These are phyloP conservation scores for Miscanthus lutarioriparius DNA, from an alignment of 176 grass and related monocot genomes.

Conservation along the genomic window DNA sequence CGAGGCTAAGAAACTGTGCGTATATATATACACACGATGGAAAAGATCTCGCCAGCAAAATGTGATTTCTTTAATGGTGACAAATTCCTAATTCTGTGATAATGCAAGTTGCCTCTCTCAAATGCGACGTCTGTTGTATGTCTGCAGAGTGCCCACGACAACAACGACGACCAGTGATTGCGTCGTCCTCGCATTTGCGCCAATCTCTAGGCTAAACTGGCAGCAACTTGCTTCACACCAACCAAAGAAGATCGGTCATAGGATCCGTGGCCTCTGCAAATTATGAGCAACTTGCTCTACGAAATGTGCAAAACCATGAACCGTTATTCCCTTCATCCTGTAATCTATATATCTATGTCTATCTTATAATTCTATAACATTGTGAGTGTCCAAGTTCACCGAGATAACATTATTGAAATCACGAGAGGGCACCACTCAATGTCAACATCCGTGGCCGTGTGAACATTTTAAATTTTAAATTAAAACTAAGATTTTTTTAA, in stretches of 20 bases:
- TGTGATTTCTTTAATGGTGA: background rate
- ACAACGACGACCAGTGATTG: background rate
- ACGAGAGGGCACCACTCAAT: too few relatives aligned
- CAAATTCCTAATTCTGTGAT: background rate
- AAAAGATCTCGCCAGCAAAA: too few relatives aligned
- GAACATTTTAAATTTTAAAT: too few relatives aligned
- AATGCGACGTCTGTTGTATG: constrained; percentile 40
- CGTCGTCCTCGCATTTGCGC: background rate
- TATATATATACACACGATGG: too few relatives aligned
- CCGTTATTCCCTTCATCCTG: too few relatives aligned
- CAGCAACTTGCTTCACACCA: background rate
- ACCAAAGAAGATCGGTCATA: background rate
- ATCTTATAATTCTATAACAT: too few relatives aligned
- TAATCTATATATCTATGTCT: too few relatives aligned
- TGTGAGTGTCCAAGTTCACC: too few relatives aligned
- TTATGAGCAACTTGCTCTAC: background rate
- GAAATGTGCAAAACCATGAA: background rate
- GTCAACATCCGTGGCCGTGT: too few relatives aligned
- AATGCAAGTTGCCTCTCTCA: background rate
- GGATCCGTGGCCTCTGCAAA: background rate
- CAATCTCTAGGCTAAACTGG: background rate
- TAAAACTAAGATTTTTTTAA: too few relatives aligned
- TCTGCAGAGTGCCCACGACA: background rate
- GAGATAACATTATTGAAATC: too few relatives aligned
- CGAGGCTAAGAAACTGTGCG: too few relatives aligned